Evolutionary conservation across 2,329 filamentous ascomycete species (phyloP), one percentile per base, ranked within the genome.

Genomic region (Curvularia lunata): DNA sequence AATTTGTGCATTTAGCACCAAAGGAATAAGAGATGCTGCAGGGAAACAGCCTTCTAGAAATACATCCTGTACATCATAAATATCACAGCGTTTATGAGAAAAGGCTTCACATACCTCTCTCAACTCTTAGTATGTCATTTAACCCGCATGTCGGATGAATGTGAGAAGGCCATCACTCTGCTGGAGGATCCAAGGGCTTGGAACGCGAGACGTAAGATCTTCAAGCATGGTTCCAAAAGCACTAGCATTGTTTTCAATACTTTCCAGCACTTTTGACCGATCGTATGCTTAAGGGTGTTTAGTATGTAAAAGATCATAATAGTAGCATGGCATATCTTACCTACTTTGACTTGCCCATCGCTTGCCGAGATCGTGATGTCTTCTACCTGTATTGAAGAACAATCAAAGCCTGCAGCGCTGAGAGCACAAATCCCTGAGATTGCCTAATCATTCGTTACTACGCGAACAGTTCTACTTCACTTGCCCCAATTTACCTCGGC

Each of bases 271-370:
- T 16, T 16, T 27, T 34, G 34, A 47, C 21, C 25, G 9, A 13
- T 48, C 21, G 5, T 55, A 55, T 37, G n/a, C 60, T 62, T 27
- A 38, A 5, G 30, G 7, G 41, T 27, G 32, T 55, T 61, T 34
- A 56, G 48, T n/a, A 12, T 27, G 48, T 59, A 34, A 5, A 19
- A 45, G 27, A 42, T 4, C 27, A 27, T 8, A 27, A 27, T 27
- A 27, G 27, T 27, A 27, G 27, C 27, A 27, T 27, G 27, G 4
- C 4, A 48, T 43, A 59, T 4, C 41, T 23, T 49, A 62, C 62
- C 19, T 52, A 64, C 54, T 60, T 64, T 58, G 12, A 64, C 56
- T 48, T 43, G 7, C 16, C 62, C n/a, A 57, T 59, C 16, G 19
- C 48, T 54, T 46, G 5, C 54, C 27, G 25, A 65, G 40, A 64